Base-by-base conservation (phyloP, 73 alveolate species). In the Stentor coeruleus region DNA sequence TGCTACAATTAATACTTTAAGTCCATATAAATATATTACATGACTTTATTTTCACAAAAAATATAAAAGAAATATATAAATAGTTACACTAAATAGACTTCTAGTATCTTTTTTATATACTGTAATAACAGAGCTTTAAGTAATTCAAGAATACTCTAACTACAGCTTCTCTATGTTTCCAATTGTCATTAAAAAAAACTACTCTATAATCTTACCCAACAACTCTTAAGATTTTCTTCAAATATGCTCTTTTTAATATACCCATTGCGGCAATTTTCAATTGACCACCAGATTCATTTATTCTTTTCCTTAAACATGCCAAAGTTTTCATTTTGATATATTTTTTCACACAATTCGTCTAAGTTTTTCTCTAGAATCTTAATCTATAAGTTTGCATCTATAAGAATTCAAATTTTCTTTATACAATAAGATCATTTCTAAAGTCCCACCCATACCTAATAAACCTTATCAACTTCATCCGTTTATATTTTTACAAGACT, bases 111-210 rank as follows among this genome's bases (percentile, higher is more conserved):
- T 82, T 85, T 84, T 59, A 88, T 94, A 97, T 85, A 95, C 76
- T 90, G 90, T 28, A 91, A 91, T 38, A 97, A 83, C 4, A 98
- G 99, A 83, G 93, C 89, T 85, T 95, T 90, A 49, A 97, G 85
- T 84, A 88, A 95, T 59, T 94, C 98, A 39, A 95, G 84, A 97
- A 97, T 11, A 99, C 99, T 82, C 87, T 82, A 3, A 91, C 96
- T 14, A 98, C 97, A 14, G 99, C 98, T 82, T 97, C 99, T 91
- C 99, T 92, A 88, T 92, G 95, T 87, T 97, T 97, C 99, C 99
- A 97, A 77, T 87, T 91, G 74, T 93, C 98, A 37, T 96, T 90
- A 66, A 93, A 94, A 74, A 97, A 81, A 28, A 98, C 98, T 35
- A 96, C 91, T 98, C 98, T 95, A 75, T 93, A 87, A 59, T 91